Evolutionary conservation across 2,329 filamentous ascomycete genomes (phyloP).

Genomic region (Dothistroma pini): DNA sequence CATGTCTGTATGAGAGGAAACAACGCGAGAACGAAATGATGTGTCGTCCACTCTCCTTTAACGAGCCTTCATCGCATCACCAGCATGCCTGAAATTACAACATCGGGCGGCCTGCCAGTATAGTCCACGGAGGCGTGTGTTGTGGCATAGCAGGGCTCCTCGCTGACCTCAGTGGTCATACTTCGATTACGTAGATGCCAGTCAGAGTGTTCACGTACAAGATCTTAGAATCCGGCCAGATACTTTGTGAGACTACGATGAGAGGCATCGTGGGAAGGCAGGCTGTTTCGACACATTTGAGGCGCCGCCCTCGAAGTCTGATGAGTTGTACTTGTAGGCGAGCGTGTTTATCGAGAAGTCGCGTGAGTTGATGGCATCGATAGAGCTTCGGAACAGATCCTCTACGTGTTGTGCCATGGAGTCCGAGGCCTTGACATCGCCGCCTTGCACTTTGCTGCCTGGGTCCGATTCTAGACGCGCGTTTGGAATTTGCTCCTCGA

Average conservation of each 20-base stretch:
- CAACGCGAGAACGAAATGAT: neutral
- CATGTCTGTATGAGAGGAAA: neutral
- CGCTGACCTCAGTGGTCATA: neutral
- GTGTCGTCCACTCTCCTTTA: neutral
- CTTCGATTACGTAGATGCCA: neutral
- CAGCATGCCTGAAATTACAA: neutral
- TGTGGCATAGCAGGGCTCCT: neutral
- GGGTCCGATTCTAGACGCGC: too few relatives aligned
- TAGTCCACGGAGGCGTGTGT: neutral
- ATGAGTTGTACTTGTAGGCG: neutral
- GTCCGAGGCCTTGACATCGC: neutral
- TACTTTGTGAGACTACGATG: neutral
- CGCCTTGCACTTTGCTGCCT: too few relatives aligned
- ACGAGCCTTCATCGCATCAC: neutral
- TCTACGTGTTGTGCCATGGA: neutral
- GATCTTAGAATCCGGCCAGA: neutral
- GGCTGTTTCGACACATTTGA: neutral
- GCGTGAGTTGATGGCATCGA: neutral
- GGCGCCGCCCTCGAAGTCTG: neutral
- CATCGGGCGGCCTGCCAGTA: neutral
- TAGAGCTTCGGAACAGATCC: neutral
- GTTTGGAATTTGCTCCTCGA: too few relatives aligned
- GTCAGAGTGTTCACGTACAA: neutral
- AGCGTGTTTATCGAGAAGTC: constrained; percentile 1
- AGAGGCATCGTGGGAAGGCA: neutral